phyloP scores from a whole-genome alignment of 2,329 filamentous ascomycete genomes.

The Thielaviopsis populi region DNA sequence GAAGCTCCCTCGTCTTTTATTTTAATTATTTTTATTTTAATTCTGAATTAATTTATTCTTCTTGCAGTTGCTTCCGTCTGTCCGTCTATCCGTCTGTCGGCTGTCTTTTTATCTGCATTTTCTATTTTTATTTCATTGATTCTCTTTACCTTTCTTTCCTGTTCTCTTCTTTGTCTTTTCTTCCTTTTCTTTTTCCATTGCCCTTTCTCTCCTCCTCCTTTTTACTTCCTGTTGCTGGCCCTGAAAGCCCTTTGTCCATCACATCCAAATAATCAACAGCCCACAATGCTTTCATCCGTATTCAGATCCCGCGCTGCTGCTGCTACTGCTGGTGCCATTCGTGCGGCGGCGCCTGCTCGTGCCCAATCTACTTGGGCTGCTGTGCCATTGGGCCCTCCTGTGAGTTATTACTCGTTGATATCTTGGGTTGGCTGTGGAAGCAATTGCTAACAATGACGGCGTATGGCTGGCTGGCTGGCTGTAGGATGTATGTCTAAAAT shows the following conservation, averaged over 20 bases:
- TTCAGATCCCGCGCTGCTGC: constrained; percentile 31
- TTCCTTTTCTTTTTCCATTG: constrained; percentile 10
- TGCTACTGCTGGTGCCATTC: constrained; percentile 25
- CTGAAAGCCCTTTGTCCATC: neutral
- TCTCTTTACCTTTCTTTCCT: neutral
- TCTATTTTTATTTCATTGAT: constrained; percentile 1
- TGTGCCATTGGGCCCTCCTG: constrained; percentile 86
- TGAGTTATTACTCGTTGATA: constrained; percentile 32
- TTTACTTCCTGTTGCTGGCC: constrained; percentile 16
- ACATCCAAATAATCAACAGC: neutral
- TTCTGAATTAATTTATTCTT: too few species aligned
- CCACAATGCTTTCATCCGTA: constrained; percentile 31
- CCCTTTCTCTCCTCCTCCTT: constrained; percentile 1
- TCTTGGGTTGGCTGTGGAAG: neutral
- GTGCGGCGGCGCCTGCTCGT: constrained; percentile 30
- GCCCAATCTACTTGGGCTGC: constrained; percentile 75
- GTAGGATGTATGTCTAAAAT: constrained; percentile 13
- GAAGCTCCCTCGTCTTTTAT: neutral
- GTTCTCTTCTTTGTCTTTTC: constrained; percentile 13
- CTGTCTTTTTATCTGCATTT: neutral
- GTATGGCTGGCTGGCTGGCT: neutral
- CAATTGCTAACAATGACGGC: constrained; percentile 7
- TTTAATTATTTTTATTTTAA: too few species aligned
- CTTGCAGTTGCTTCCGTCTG: constrained; percentile 6
- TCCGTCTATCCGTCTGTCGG: constrained; percentile 5